Percentiles rank a stretch among this genome's conserved stretches.
Conservation (phyloP, 768 basidiomycete genomes). For the Lentinus brumalis region DNA sequence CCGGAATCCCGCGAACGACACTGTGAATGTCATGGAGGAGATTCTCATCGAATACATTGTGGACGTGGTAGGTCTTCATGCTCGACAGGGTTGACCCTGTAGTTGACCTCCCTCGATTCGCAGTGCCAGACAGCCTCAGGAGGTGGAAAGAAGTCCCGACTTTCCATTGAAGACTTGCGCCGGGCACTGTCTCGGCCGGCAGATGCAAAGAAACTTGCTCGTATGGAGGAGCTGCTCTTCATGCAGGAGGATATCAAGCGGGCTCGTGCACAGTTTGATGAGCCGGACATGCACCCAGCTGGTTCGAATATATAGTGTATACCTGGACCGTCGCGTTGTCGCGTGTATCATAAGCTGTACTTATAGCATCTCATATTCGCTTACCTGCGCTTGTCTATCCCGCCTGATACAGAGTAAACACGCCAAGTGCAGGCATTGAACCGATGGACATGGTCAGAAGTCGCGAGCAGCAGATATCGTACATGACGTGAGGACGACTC, state of each 20-base stretch:
- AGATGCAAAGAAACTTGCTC: slow-evolving; percentile 90
- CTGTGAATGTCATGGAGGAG: slow-evolving; percentile 91
- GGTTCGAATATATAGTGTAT: slow-evolving; percentile 32
- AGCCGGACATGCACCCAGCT: slow-evolving; percentile 48
- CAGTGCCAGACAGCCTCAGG: slow-evolving; percentile 63
- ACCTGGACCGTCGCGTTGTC: slow-evolving; percentile 1
- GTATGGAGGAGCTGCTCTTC: slow-evolving; percentile 90
- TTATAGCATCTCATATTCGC: background rate
- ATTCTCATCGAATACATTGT: slow-evolving; percentile 89
- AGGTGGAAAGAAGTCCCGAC: slow-evolving; percentile 67
- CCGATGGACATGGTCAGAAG: too few relatives aligned
- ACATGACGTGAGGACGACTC: slow-evolving; percentile 16
- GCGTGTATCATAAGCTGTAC: slow-evolving; percentile 5
- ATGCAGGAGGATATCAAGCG: slow-evolving; percentile 95
- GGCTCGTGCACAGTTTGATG: slow-evolving; percentile 77
- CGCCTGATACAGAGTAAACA: too few relatives aligned
- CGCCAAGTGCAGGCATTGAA: too few relatives aligned
- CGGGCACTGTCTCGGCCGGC: slow-evolving; percentile 78
- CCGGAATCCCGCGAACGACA: slow-evolving; percentile 83
- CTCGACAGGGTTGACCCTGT: background rate
- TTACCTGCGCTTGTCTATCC: background rate
- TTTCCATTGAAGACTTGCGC: slow-evolving; percentile 85
- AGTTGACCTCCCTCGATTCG: background rate
- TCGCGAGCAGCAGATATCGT: background rate
- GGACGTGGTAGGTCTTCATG: slow-evolving; percentile 69